Conservation (phyloP, 768 basidiomycete genomes). For the Cystofilobasidium macerans region DNA sequence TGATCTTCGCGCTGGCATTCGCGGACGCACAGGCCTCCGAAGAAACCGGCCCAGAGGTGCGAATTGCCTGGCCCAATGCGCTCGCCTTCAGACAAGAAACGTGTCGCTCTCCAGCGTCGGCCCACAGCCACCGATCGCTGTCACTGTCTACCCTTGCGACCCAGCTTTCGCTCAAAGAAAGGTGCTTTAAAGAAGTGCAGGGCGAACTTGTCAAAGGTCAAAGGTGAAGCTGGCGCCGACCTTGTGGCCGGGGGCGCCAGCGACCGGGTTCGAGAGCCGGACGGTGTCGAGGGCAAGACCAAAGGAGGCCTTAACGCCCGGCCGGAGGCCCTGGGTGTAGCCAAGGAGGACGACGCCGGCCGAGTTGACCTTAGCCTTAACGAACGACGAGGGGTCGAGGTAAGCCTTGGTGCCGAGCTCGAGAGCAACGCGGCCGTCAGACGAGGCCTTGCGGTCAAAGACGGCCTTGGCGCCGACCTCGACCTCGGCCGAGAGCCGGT, state of each 20-base stretch:
- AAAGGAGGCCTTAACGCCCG: constrained; percentile 83
- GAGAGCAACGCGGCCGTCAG: constrained; percentile 57
- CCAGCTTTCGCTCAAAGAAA: too few relatives aligned
- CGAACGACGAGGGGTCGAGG: constrained; percentile 77
- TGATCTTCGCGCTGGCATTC: too few relatives aligned
- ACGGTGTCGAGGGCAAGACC: constrained; percentile 85
- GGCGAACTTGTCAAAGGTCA: background rate
- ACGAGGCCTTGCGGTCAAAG: constrained; percentile 78
- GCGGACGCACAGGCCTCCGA: too few relatives aligned
- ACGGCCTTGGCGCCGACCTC: constrained; percentile 76
- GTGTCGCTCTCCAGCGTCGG: too few relatives aligned
- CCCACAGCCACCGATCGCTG: too few relatives aligned
- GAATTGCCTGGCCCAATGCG: too few relatives aligned
- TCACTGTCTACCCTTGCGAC: too few relatives aligned
- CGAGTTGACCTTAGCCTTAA: constrained; percentile 99
- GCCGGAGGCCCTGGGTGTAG: constrained; percentile 82
- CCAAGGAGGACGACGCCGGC: constrained; percentile 73
- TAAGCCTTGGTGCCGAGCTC: constrained; percentile 92
- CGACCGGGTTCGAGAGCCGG: constrained; percentile 28
- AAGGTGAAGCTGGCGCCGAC: constrained; percentile 37
- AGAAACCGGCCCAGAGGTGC: too few relatives aligned
- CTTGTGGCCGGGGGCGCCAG: constrained; percentile 39
- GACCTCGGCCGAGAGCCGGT: constrained; percentile 80
- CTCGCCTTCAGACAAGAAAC: too few relatives aligned
- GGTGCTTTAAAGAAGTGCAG: too few relatives aligned